Base-by-base conservation (phyloP, 2,329 filamentous ascomycete genomes). In the Gremmenia infestans region DNA sequence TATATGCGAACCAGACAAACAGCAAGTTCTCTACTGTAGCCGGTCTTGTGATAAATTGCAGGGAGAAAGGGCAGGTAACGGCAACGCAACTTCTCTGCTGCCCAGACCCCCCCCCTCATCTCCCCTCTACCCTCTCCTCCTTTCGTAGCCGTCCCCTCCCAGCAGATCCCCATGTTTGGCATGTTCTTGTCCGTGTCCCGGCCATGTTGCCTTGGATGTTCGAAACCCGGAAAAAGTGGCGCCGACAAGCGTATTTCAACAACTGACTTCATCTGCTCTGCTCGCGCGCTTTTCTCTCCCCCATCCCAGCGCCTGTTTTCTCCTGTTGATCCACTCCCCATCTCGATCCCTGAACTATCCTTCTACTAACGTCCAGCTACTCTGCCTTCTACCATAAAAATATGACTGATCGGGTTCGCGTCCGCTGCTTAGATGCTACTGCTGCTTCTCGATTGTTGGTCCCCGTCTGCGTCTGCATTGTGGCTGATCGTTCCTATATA, bases 391-490 rank as follows among this genome's bases (percentile, higher is more conserved):
- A 53, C 51, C 56, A 56, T 36, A 60, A 58, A 63, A 63, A 61
- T 56, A 58, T 61, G 65, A 66, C 64, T 60, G 59, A 63, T 67
- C 60, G 57, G 61, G 64, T 63, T 63, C 59, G 63, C 60, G 58
- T 57, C 64, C 58, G 58, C 37, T 32, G 55, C 52, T 53, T 57
- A 49, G 39, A 40, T 50, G 36, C 42, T 25, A 9, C 32, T 32
- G 4, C 46, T 50, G 53, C 56, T 47, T 36, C 56, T 57, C 57
- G 53, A 54, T 59, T 59, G 60, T 60, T 62, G 57, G 60, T 58
- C 57, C 54, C 55, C 42, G 19, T 22, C 45, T 48, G 45, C 45
- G 23, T 52, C 56, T 50, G 50, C 48, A 51, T 40, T 55, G 60
- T 59, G 60, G 53, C 61, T 60, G 55, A 57, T 60, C 28, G 28